Conservation (phyloP, 169 alveolate genomes). For the Theileria orientalis region DNA sequence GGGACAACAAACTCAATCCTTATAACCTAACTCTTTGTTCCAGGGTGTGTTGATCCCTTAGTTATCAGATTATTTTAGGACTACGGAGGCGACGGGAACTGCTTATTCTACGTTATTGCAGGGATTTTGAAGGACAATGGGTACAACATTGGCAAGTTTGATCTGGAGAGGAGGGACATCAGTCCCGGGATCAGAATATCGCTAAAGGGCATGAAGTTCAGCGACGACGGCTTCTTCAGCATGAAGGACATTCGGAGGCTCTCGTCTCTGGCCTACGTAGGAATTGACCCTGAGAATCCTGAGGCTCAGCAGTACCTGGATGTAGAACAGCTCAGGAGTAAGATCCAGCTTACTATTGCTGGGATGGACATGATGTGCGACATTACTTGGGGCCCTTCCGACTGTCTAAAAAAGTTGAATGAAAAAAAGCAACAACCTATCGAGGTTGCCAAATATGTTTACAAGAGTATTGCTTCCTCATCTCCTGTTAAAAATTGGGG, state of each 20-base stretch:
- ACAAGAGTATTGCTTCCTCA: not conserved
- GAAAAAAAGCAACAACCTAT: conserved; percentile 10
- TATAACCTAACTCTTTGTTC: conserved; percentile 2
- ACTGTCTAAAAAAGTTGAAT: conserved; percentile 6
- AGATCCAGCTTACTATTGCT: conserved; percentile 17
- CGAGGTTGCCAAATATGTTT: conserved; percentile 31
- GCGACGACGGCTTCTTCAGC: conserved; percentile 18
- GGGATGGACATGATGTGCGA: conserved; percentile 12
- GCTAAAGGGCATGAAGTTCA: conserved; percentile 1
- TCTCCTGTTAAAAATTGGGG: conserved; percentile 49
- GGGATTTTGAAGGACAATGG: conserved; percentile 39
- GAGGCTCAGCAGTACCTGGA: conserved; percentile 38
- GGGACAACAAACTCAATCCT: conserved; percentile 15
- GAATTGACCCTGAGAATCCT: conserved; percentile 47
- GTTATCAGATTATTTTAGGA: conserved; percentile 1
- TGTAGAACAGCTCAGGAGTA: not conserved
- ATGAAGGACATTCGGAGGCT: conserved; percentile 34
- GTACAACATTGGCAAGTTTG: not conserved
- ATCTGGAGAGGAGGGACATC: not conserved
- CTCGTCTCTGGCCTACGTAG: conserved; percentile 43
- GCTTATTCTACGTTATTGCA: conserved; percentile 38
- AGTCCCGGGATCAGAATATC: conserved; percentile 24
- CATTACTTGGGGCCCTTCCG: conserved; percentile 36
- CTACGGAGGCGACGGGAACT: conserved; percentile 64
- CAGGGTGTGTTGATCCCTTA: not conserved